Evolutionary conservation across 1,284 basidiomycete genomes (phyloP), one percentile per base, ranked within the genome.

Genomic region (Peniophora sp.): DNA sequence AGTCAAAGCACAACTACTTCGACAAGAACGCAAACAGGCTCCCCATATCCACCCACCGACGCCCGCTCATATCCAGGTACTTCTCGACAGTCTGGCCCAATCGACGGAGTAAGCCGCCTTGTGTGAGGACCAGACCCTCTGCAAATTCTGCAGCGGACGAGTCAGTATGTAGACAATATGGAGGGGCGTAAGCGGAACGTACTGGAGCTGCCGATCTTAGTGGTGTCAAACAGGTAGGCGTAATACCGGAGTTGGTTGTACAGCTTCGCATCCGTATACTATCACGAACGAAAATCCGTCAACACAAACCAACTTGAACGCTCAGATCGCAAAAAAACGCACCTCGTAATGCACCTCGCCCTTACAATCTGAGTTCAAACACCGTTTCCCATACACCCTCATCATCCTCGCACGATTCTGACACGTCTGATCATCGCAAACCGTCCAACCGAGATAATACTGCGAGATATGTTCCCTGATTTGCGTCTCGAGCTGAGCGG

Each of bases 221-320:
- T 77, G 1, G 68, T 65, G 61, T 94, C 82, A 60, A 97, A 94
- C 5, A 97, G 71, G 53, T 77, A 84, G 22, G 74, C 67, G 65
- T 85, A 94, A 69, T 85, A 96, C 50, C 91, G 71, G 32, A 97
- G 70, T 66, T 97, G 94, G 59, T 86, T 89, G 66, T 97, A 96
- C 47, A 97, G 71, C 60, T 82, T 76, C 8, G 75, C 71, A 62
- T 96, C 93, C 32, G 87, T 78, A 65, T 95, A 97, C 89, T 94
- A n/a, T n/a, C n/a, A n/a, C 59, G 1, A 19, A 36, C 3, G 43
- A n/a, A 45, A 44, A 41, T 53, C 34, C 20, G 34, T 36, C 19
- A 17, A 16, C 34, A 35, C 41, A 43, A 19, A 36, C 2, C 14
- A 17, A n/a, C n/a, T n/a, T n/a, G n/a, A n/a, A n/a, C n/a, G n/a